A percentile compares a stretch with the other conserved stretches of the same genome.
Conservation (phyloP, 2,329 filamentous ascomycete species). For the Dothidotthia symphoricarpi region DNA sequence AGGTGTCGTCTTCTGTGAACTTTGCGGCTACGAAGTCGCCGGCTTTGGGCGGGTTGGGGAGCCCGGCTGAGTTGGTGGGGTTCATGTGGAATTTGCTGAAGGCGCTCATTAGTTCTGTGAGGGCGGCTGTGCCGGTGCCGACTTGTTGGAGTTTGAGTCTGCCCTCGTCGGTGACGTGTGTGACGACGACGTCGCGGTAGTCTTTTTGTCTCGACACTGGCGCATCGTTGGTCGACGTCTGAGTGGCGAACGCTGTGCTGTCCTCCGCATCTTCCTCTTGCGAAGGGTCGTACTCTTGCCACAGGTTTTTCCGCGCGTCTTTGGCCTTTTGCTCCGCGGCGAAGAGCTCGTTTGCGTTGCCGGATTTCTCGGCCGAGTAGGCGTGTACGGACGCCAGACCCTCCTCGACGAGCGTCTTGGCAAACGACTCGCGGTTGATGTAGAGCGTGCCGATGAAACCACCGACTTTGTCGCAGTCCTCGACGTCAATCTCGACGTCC, state of each 20-base stretch:
- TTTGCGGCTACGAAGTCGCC: slow-evolving; percentile 89
- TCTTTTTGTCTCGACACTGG: slow-evolving; percentile 70
- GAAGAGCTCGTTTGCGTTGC: slow-evolving; percentile 82
- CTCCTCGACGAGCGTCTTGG: slow-evolving; percentile 89
- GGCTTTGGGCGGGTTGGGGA: slow-evolving; percentile 77
- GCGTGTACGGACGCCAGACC: slow-evolving; percentile 88
- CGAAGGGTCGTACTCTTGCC: slow-evolving; percentile 92
- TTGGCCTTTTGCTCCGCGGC: slow-evolving; percentile 87
- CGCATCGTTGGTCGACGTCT: slow-evolving; percentile 53
- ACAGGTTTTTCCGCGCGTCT: slow-evolving; percentile 80
- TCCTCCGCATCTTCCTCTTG: slow-evolving; percentile 67
- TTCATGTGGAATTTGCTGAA: slow-evolving; percentile 91
- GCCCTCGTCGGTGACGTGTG: slow-evolving; percentile 79
- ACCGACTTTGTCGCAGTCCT: slow-evolving; percentile 93
- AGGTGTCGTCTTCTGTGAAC: slow-evolving; percentile 84
- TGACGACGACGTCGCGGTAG: slow-evolving; percentile 91
- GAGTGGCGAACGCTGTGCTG: slow-evolving; percentile 47
- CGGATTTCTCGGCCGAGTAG: slow-evolving; percentile 94
- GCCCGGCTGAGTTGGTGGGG: slow-evolving; percentile 71
- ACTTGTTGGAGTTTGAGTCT: slow-evolving; percentile 90
- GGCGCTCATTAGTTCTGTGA: slow-evolving; percentile 84
- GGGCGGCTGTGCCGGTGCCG: slow-evolving; percentile 77
- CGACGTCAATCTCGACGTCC: slow-evolving; percentile 92
- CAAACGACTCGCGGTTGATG: slow-evolving; percentile 92
- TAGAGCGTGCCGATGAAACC: slow-evolving; percentile 96